A percentile compares a stretch with the other conserved stretches of the same genome.
Conservation (phyloP, 2,329 filamentous ascomycete species). For the Aspergillus proliferans region DNA sequence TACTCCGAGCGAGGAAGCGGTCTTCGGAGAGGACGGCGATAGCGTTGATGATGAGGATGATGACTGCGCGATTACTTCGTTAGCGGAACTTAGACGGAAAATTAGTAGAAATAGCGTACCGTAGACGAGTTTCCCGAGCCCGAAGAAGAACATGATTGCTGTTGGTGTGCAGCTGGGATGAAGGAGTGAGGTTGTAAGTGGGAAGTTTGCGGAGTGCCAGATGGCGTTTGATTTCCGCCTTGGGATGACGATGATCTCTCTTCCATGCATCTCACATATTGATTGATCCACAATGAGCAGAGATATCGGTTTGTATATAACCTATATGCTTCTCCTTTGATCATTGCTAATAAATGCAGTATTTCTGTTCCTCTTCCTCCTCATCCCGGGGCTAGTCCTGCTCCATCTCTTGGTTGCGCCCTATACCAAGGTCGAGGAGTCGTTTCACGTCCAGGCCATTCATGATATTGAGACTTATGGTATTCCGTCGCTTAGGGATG, state of each 20-base stretch:
- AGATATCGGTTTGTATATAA: too few species aligned
- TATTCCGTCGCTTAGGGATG: slow-evolving; percentile 47
- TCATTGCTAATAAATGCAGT: slow-evolving; percentile 31
- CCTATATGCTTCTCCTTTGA: too few species aligned
- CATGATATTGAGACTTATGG: slow-evolving; percentile 86
- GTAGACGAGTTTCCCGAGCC: slow-evolving; percentile 66
- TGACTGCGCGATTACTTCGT: slow-evolving; percentile 46
- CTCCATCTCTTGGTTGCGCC: slow-evolving; percentile 69
- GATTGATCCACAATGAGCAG: too few species aligned
- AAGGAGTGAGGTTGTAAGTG: not conserved
- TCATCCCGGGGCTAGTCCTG: slow-evolving; percentile 59
- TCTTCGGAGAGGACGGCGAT: slow-evolving; percentile 92
- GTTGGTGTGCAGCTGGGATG: not conserved
- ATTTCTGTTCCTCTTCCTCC: slow-evolving; percentile 36
- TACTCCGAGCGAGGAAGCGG: slow-evolving; percentile 79
- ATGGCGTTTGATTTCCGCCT: slow-evolving; percentile 17
- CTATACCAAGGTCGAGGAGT: slow-evolving; percentile 97
- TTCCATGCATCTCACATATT: not conserved
- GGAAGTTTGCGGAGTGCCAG: not conserved
- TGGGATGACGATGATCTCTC: slow-evolving; percentile 10
- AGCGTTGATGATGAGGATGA: slow-evolving; percentile 84
- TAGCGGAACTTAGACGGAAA: not conserved
- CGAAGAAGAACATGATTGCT: slow-evolving; percentile 61
- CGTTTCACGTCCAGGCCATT: slow-evolving; percentile 90
- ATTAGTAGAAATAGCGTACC: slow-evolving; percentile 38